Evolutionary conservation across 495 filamentous ascomycete species (phyloP), one percentile per base, ranked within the genome.

Genomic region (Podospora bellae-mahoneyi): DNA sequence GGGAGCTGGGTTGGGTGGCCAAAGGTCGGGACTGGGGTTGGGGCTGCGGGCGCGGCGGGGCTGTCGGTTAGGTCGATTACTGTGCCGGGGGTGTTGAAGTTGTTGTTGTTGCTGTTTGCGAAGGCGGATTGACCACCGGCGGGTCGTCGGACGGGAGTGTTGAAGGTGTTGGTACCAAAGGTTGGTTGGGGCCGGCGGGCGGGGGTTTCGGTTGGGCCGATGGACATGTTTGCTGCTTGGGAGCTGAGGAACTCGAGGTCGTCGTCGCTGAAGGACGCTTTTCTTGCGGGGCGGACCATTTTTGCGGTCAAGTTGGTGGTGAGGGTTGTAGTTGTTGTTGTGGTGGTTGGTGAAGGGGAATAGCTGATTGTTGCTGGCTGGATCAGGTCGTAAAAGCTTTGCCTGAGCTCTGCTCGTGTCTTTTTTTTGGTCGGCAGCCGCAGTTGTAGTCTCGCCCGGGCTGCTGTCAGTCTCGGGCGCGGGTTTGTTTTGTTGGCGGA

Each of bases 241-340:
- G 77, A 79, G 68, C 69, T 78, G 30, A 79, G 68, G 23, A 74
- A 23, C 2, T 78, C 70, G 67, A 79, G 74, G 60, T 79, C 77
- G 34, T 78, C 73, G 74, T 79, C 77, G 64, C 74, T 73, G 28
- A 79, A 78, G 54, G 76, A 79, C 20, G 64, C 60, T 4, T 66
- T 64, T 20, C 71, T 71, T 0, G 55, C 55, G n/a, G 62, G 64
- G 39, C 65, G 73, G 2, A 72, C 60, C 75, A 77, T 77, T 15
- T 23, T 6, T 16, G 39, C 39, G 39, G 39, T 10, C 9, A 19
- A 9, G 57, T 27, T 56, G 44, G 58, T 19, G 13, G 55, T 53
- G 65, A 16, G 62, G n/a, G 16, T 23, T 18, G 63, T 19, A 26
- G 64, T 5, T 39, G 48, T 55, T 4, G 27, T 9, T 15, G 60